Evolutionary conservation across 768 basidiomycete species (phyloP).

Genomic region (Xerocomellus chrysenteron): DNA sequence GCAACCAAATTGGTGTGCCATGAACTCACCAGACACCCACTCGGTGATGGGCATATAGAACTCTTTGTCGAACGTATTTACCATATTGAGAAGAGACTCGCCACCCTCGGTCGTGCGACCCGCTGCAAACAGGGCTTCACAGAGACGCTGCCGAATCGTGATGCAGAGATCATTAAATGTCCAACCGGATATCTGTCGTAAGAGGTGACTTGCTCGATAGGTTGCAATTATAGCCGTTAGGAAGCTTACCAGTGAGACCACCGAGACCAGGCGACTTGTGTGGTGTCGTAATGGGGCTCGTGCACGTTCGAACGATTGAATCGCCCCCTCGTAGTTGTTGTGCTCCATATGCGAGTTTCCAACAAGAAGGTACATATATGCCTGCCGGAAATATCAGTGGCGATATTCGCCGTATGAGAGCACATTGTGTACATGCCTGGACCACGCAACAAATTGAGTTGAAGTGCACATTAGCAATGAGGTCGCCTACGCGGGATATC

Average conservation of each 20-base stretch:
- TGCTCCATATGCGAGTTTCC: neutral
- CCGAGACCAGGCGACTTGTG: neutral
- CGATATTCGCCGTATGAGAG: neutral
- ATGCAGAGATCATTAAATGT: neutral
- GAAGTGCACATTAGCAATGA: neutral
- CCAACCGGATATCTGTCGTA: conserved; percentile 15
- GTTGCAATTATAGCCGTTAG: neutral
- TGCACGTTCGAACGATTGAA: neutral
- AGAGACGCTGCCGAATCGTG: neutral
- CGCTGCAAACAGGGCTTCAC: neutral
- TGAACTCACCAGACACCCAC: neutral
- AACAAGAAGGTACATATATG: conserved; percentile 2
- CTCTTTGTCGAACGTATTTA: neutral
- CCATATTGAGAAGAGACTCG: neutral
- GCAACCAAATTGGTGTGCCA: too few relatives aligned
- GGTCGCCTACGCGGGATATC: neutral
- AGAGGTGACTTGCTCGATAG: too few relatives aligned
- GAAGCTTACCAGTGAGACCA: neutral
- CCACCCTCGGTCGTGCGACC: neutral
- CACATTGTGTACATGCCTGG: neutral
- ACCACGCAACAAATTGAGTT: neutral
- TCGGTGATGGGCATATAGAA: neutral
- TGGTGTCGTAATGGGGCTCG: neutral
- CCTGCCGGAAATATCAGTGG: neutral
- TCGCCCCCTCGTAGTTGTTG: neutral